Evolutionary conservation across 2,329 filamentous ascomycete genomes (phyloP), one percentile per base, ranked within the genome.

Genomic region (Microcyclosporella mali): DNA sequence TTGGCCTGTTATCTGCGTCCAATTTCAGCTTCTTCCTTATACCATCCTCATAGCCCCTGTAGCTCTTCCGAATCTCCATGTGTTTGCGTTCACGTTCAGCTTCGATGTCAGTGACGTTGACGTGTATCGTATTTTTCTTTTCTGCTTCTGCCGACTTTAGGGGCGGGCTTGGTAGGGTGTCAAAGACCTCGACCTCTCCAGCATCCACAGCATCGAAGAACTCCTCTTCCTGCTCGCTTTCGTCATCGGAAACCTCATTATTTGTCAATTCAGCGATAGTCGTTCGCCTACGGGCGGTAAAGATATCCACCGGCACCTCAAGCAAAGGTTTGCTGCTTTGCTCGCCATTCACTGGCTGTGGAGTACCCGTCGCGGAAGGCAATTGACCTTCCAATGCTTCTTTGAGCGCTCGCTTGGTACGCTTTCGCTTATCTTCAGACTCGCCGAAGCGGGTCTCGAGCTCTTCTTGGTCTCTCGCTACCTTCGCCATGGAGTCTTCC

Each of bases 401-500:
- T 46, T 85, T 85, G 17, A 98, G 74, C 2, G 88, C 89, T 50
- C 84, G 82, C 71, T 95, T 97, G 3, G 92, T 92, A 50, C 85
- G 77, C 62, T 85, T 89, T 44, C 88, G 79, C 72, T 94, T 97
- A 60, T 85, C 78, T 64, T 97, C 90, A 1, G 88, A 86, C 65
- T 95, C 86, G 33, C 86, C 88, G 47, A 95, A 85, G 45, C 82
- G 84, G 28, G 80, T 86, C 62, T 97, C 88, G 1, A 98, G 75
- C 39, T 88, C 79, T 66, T 97, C 92, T 57, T 98, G 92, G 63
- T 98, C 92, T 43, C 81, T 82, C 14, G 89, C 92, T n/a, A 98
- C 85, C 57, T 89, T 82, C 8, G 92, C 88, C 92, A 98, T 95
- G 66, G 89, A 97, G 59, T 98, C 92, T 67, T 98, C 92, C 92